Percentiles rank a stretch among this genome's conserved stretches.
phyloP scores from a whole-genome alignment of 148 eudicot species.

The Vaccinium macrocarpon region DNA sequence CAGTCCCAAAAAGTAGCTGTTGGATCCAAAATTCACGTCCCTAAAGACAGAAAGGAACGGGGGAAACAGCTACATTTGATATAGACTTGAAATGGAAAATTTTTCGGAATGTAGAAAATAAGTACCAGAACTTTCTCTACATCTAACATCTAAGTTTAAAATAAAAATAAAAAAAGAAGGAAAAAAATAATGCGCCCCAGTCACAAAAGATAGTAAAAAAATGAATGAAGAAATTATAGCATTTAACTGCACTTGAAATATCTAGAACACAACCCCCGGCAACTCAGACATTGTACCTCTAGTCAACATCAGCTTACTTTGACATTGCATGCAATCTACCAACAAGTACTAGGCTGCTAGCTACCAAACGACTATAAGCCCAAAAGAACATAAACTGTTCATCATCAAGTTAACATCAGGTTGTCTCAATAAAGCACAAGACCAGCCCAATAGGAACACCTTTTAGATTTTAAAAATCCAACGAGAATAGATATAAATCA shows the following conservation, averaged over 20 bases:
- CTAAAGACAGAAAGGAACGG: background rate
- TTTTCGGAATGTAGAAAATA: background rate
- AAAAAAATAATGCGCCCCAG: background rate
- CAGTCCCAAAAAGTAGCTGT: background rate
- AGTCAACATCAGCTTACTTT: background rate
- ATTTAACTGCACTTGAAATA: background rate
- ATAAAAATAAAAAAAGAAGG: background rate
- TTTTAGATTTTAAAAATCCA: background rate
- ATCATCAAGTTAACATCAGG: background rate
- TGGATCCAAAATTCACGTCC: background rate
- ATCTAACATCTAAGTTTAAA: background rate
- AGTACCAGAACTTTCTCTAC: background rate
- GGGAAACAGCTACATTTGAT: background rate
- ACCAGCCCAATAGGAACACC: background rate
- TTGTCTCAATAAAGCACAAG: conserved; percentile 5
- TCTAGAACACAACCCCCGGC: background rate
- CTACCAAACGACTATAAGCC: background rate
- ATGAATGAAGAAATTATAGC: background rate
- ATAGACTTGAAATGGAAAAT: background rate
- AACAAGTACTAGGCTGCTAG: background rate
- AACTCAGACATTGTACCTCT: background rate
- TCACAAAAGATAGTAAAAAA: background rate
- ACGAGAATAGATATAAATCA: background rate
- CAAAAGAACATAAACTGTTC: background rate
- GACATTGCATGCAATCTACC: background rate